Conservation (phyloP, 805 yeast genomes). For the Myxozyma geophila region DNA sequence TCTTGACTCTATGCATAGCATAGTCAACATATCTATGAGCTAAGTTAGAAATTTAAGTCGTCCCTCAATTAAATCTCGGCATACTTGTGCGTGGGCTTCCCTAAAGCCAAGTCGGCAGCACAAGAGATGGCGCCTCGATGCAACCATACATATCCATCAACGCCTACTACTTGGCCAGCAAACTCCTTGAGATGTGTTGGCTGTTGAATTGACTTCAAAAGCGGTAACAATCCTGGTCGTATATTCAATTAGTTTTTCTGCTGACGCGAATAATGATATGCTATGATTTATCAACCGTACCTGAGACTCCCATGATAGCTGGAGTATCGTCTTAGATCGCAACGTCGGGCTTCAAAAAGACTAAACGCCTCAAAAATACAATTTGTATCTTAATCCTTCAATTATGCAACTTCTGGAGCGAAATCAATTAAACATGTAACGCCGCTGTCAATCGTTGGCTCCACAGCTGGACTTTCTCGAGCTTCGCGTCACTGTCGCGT, state of each 20-base stretch:
- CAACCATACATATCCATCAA: conserved; percentile 97
- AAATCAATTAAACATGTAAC: too few relatives aligned
- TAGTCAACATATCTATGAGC: conserved; percentile 59
- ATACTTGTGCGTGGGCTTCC: conserved; percentile 59
- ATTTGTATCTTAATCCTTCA: background rate
- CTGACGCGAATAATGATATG: background rate
- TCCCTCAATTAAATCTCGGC: background rate
- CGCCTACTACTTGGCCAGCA: conserved; percentile 68
- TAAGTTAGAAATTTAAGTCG: background rate
- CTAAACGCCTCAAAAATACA: too few relatives aligned
- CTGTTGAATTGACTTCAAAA: conserved; percentile 72
- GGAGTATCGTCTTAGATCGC: background rate
- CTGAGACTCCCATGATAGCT: conserved; percentile 22
- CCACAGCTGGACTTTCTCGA: background rate
- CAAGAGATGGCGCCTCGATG: conserved; percentile 85
- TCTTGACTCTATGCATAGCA: conserved; percentile 65
- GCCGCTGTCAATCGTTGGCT: too few relatives aligned
- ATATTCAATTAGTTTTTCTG: background rate
- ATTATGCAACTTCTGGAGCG: background rate
- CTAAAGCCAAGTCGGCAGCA: conserved; percentile 77
- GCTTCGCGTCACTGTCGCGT: background rate
- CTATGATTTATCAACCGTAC: background rate
- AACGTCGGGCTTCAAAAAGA: too few relatives aligned
- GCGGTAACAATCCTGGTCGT: conserved; percentile 70
- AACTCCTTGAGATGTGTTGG: conserved; percentile 61